Conservation (phyloP, 225 moss, liverwort and hornwort genomes). For the Polytrichum formosum region DNA sequence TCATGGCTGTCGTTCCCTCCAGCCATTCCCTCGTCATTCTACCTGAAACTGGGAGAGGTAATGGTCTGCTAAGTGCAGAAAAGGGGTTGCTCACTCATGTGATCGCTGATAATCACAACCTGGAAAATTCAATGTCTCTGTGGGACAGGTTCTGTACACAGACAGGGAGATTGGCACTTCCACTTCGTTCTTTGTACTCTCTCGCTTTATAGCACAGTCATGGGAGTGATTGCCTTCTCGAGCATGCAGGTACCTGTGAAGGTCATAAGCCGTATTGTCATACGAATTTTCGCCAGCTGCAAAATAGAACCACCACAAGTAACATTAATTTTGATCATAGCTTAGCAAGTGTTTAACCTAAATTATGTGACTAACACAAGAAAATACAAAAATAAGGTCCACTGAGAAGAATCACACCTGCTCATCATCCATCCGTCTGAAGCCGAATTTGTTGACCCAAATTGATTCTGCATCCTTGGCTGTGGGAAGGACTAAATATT, state of each 20-base stretch:
- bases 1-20: too few species aligned
- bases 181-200: conserved; percentile 4
- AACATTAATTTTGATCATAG: not conserved
- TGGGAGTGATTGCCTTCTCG: conserved; percentile 55
- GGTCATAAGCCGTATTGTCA: conserved; percentile 71
- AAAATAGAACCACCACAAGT: conserved; percentile 7
- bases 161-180: not conserved
- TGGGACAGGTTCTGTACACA: conserved; percentile 14
- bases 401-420: conserved; percentile 36
- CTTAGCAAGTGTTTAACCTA: not conserved
- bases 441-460: conserved; percentile 88
- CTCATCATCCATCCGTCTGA: conserved; percentile 54
- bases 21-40: conserved; percentile 1
- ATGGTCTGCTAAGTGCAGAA: not conserved
- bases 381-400: too few species aligned
- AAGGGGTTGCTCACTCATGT: conserved; percentile 2
- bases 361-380: too few species aligned
- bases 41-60: conserved; percentile 5
- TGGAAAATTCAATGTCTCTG: conserved; percentile 10
- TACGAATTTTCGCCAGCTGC: conserved; percentile 65
- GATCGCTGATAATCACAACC: conserved; percentile 5
- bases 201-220: conserved; percentile 8
- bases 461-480: conserved; percentile 68
- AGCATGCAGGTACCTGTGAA: conserved; percentile 75
- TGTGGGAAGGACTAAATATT: conserved; percentile 74